Evolutionary conservation across 371 early-diverging fungal genomes (phyloP).

Genomic region (Mucor saturninus): DNA sequence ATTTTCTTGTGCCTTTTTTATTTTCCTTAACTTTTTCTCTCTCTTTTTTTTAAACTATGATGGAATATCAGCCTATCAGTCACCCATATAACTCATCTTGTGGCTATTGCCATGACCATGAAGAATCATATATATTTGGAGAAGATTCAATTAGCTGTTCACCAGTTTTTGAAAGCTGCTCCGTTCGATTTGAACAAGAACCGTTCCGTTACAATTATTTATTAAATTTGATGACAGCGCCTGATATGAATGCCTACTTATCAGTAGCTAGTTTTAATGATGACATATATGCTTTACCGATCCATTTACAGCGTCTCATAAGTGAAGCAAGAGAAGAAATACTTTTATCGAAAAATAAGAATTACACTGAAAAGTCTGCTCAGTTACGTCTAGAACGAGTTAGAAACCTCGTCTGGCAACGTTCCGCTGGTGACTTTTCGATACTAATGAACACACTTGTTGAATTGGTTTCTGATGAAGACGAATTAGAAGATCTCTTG

Average conservation of each 20-base stretch:
- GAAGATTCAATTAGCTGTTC: constrained; percentile 14
- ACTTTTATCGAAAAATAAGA: constrained; percentile 16
- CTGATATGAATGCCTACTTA: constrained; percentile 44
- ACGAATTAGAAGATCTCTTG: constrained; percentile 20
- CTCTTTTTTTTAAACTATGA: constrained; percentile 1
- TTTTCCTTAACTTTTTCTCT: neutral
- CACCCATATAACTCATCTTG: constrained; percentile 26
- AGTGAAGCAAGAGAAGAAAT: constrained; percentile 51
- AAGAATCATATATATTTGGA: constrained; percentile 19
- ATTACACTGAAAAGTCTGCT: constrained; percentile 21
- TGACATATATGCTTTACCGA: constrained; percentile 42
- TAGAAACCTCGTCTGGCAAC: constrained; percentile 27
- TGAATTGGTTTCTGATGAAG: constrained; percentile 45
- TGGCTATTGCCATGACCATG: constrained; percentile 21
- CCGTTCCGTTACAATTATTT: constrained; percentile 35
- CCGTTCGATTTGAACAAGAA: constrained; percentile 11
- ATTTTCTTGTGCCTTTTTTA: constrained; percentile 2
- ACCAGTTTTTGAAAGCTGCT: constrained; percentile 2
- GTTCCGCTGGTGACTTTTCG: constrained; percentile 40
- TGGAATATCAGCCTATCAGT: constrained; percentile 11
- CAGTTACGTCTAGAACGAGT: constrained; percentile 28
- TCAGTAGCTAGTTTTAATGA: constrained; percentile 28
- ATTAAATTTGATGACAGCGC: constrained; percentile 40
- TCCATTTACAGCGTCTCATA: constrained; percentile 39
- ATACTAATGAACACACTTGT: constrained; percentile 32